A percentile compares a stretch with the other conserved stretches of the same genome.
Evolutionary conservation across 805 yeast genomes (phyloP).

Genomic region (Saturnispora silvae): DNA sequence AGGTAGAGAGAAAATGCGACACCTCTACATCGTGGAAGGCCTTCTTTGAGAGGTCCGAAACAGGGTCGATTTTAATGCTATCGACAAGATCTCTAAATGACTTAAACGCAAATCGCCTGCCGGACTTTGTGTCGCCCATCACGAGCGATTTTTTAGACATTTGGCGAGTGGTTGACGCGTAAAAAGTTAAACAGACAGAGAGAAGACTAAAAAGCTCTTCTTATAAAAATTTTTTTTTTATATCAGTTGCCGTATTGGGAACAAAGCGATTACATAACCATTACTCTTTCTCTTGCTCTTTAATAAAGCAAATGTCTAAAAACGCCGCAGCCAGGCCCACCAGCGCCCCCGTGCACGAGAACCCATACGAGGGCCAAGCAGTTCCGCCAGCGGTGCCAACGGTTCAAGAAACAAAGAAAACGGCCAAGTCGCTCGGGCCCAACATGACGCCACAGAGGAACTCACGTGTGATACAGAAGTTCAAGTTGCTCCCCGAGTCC

Average conservation of each 20-base stretch:
- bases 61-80: slow-evolving; percentile 67
- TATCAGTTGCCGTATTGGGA: too few species aligned
- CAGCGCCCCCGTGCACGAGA: too few species aligned
- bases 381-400: not conserved
- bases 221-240: too few species aligned
- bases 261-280: too few species aligned
- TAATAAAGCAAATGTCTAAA: too few species aligned
- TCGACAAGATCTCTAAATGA: slow-evolving; percentile 84
- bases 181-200: not conserved
- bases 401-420: slow-evolving; percentile 3
- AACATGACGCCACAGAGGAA: slow-evolving; percentile 66
- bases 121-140: slow-evolving; percentile 39
- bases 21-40: slow-evolving; percentile 62
- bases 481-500: slow-evolving; percentile 60
- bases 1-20: slow-evolving; percentile 70
- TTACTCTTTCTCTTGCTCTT: too few species aligned
- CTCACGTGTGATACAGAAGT: slow-evolving; percentile 62
- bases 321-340: too few species aligned
- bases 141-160: slow-evolving; percentile 24
- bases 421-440: slow-evolving; percentile 29
- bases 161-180: not conserved
- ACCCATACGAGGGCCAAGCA: not conserved
- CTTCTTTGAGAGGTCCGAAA: slow-evolving; percentile 41
- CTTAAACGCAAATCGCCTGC: slow-evolving; percentile 49
- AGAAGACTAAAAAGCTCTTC: not conserved